phyloP scores from a whole-genome alignment of 768 basidiomycete genomes.

The Trichaptum fuscoviolaceum region DNA sequence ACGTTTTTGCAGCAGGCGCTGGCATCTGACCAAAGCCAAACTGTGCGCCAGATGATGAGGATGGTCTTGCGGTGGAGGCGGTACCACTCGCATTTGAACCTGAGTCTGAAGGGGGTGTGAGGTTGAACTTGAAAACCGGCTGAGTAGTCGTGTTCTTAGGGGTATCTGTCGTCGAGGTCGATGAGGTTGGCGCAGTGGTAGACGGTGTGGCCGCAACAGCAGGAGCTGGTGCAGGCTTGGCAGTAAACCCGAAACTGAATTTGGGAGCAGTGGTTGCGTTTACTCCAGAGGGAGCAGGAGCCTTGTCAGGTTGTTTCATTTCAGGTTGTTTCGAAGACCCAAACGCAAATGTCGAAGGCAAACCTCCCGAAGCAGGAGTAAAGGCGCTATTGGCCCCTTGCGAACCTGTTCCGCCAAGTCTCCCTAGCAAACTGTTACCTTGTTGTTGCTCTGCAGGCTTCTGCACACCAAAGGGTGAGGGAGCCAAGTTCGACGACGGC shows the following conservation, averaged over 20 bases:
- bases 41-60: neutral
- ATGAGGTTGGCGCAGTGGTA: neutral
- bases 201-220: neutral
- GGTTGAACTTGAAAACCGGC: slow-evolving; percentile 4
- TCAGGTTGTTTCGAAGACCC: neutral
- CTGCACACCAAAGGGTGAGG: slow-evolving; percentile 9
- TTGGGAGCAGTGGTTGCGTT: neutral
- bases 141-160: neutral
- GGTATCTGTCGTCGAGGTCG: neutral
- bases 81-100: neutral
- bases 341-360: neutral
- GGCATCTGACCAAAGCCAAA: neutral
- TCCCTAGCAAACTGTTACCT: neutral
- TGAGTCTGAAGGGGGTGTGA: neutral
- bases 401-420: neutral
- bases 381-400: neutral
- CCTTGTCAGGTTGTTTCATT: neutral
- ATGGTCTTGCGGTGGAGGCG: neutral
- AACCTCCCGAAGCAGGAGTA: neutral
- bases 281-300: neutral
- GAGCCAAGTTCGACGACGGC: slow-evolving; percentile 6
- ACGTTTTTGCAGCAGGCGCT: neutral
- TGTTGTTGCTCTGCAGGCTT: slow-evolving; percentile 7
- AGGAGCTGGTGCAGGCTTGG: neutral
- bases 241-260: neutral